Evolutionary conservation across 2,329 filamentous ascomycete genomes (phyloP).

Genomic region (Dactylonectria estremocensis): DNA sequence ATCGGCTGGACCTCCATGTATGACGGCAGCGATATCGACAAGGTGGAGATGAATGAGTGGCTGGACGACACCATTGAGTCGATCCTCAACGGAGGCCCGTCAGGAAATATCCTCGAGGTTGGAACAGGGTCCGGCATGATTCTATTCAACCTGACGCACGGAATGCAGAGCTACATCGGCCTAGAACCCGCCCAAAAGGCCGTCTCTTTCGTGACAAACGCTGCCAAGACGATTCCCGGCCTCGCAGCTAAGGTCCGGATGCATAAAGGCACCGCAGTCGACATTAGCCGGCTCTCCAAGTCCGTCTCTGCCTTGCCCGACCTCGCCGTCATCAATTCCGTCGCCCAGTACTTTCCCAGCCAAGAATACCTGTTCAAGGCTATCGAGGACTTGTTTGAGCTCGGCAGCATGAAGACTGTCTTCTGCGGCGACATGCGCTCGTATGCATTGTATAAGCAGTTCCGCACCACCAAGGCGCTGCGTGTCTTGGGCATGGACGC

Average conservation of each 20-base stretch:
- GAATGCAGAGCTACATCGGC: conserved; percentile 45
- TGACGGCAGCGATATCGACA: conserved; percentile 46
- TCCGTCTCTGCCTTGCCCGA: not conserved
- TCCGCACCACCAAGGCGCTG: conserved; percentile 30
- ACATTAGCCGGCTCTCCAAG: conserved; percentile 24
- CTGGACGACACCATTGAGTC: conserved; percentile 49
- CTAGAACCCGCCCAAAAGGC: conserved; percentile 47
- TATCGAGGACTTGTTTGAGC: conserved; percentile 29
- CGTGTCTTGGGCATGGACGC: conserved; percentile 3
- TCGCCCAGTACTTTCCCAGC: conserved; percentile 49
- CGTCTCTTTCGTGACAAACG: conserved; percentile 36
- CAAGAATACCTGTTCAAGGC: conserved; percentile 41
- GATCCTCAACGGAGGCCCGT: conserved; percentile 29
- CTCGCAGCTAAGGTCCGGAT: conserved; percentile 25
- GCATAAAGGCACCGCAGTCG: conserved; percentile 40
- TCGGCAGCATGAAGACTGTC: conserved; percentile 17
- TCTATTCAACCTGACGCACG: conserved; percentile 41
- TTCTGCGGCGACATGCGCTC: conserved; percentile 46
- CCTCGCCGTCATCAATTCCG: conserved; percentile 49
- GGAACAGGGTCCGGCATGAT: conserved; percentile 53
- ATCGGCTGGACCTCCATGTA: conserved; percentile 53
- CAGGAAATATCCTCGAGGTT: conserved; percentile 47
- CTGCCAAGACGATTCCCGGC: conserved; percentile 25
- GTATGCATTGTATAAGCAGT: conserved; percentile 33
- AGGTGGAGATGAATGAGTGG: conserved; percentile 52